phyloP scores from a whole-genome alignment of 495 filamentous ascomycete genomes.

The Hypomontagnella submonticulosa region DNA sequence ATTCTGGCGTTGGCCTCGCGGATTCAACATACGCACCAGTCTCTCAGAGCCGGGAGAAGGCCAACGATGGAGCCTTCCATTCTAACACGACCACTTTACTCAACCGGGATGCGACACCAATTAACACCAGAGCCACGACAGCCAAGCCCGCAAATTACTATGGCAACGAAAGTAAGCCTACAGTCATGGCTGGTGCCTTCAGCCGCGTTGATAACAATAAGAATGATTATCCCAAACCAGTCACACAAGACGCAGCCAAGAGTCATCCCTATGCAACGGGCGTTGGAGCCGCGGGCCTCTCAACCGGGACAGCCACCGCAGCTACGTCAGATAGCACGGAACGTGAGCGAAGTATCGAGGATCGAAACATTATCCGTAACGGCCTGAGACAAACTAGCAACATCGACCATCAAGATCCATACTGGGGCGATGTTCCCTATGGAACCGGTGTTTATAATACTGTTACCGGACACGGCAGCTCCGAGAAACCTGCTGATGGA shows the following conservation, averaged over 20 bases:
- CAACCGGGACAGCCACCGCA: background rate
- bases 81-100: slow-evolving; percentile 2
- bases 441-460: slow-evolving; percentile 54
- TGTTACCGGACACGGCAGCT: slow-evolving; percentile 56
- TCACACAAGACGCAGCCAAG: slow-evolving; percentile 1
- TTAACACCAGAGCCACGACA: background rate
- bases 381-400: slow-evolving; percentile 27
- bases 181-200: slow-evolving; percentile 42
- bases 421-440: slow-evolving; percentile 56
- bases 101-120: background rate
- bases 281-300: background rate
- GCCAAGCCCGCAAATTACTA: background rate
- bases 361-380: slow-evolving; percentile 27
- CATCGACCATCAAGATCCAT: slow-evolving; percentile 39
- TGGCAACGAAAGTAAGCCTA: slow-evolving; percentile 18
- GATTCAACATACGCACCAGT: slow-evolving; percentile 10
- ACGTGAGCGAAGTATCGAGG: background rate
- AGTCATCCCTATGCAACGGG: background rate
- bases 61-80: slow-evolving; percentile 1
- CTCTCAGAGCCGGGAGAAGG: background rate
- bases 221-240: background rate
- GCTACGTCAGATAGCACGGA: slow-evolving; percentile 2
- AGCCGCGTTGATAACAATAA: slow-evolving; percentile 16
- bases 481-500: slow-evolving; percentile 33
- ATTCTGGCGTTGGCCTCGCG: slow-evolving; percentile 48